Base-by-base conservation (phyloP, 208 protist genomes). In the Balamuthia mandrillaris region DNA sequence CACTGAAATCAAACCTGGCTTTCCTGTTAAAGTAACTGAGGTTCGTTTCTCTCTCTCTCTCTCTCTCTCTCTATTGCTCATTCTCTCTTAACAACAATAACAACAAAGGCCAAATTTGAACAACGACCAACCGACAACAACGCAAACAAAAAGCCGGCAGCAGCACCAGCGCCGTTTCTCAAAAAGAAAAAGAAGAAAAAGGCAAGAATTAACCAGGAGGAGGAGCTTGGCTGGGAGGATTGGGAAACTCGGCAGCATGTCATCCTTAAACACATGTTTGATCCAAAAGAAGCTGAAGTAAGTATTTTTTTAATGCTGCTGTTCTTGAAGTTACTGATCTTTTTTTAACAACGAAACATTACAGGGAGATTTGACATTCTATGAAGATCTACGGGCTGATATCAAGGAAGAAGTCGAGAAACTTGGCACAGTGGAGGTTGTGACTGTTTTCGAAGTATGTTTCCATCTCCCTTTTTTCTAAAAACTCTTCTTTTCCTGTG, bases 51-150 rank as follows among this genome's bases (percentile, higher is more conserved):
- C 16, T 12, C 37, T n/a, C n/a, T n/a, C n/a, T n/a, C n/a, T n/a
- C n/a, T n/a, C n/a, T n/a, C n/a, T n/a, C n/a, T n/a, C n/a, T n/a
- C n/a, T n/a, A n/a, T n/a, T n/a, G n/a, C n/a, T n/a, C n/a, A n/a
- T n/a, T n/a, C n/a, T n/a, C n/a, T n/a, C n/a, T n/a, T n/a, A n/a
- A n/a, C n/a, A n/a, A n/a, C n/a, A n/a, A n/a, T n/a, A n/a, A n/a
- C n/a, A n/a, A n/a, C n/a, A n/a, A n/a, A 81, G 78, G 78, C 78
- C 58, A 70, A 84, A 45, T 84, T 84, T 33, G 42, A 84, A 45
- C 44, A 6, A 24, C 29, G 54, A 29, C 66, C 24, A 1, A 18
- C n/a, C n/a, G 27, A 5, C 31, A 70, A 24, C 4, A 77, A 58
- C 35, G 10, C n/a, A 39, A 54, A 41, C n/a, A 24, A 6, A 61